Conservation (phyloP, 768 basidiomycete species). For the Clavaria fumosa region DNA sequence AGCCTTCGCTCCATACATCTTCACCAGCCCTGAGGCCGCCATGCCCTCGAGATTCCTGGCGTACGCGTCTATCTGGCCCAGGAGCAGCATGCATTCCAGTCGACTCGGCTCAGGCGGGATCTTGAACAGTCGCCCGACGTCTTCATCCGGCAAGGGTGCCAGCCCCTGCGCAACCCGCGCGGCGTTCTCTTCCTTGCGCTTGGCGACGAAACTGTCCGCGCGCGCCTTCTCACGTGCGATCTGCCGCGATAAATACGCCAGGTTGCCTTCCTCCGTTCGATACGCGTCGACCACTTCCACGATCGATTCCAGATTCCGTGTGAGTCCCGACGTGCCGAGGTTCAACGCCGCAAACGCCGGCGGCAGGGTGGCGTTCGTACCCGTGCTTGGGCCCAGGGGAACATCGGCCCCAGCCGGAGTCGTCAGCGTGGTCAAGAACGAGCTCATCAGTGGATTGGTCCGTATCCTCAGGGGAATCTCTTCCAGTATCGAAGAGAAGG, state of each 20-base stretch:
- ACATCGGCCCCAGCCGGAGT: slow-evolving; percentile 29
- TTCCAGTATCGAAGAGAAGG: slow-evolving; percentile 73
- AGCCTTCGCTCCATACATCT: slow-evolving; percentile 61
- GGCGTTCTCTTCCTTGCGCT: slow-evolving; percentile 82
- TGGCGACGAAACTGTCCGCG: slow-evolving; percentile 66
- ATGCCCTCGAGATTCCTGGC: slow-evolving; percentile 60
- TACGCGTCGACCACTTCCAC: slow-evolving; percentile 77
- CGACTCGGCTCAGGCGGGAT: slow-evolving; percentile 81
- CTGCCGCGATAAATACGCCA: slow-evolving; percentile 77
- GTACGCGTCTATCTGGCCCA: slow-evolving; percentile 80
- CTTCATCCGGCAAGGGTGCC: slow-evolving; percentile 76
- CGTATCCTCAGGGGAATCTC: slow-evolving; percentile 78
- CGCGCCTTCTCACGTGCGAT: slow-evolving; percentile 72
- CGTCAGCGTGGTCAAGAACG: slow-evolving; percentile 57
- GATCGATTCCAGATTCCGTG: slow-evolving; percentile 69
- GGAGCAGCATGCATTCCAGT: slow-evolving; percentile 69
- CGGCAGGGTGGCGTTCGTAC: slow-evolving; percentile 27
- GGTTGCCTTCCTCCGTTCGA: slow-evolving; percentile 83
- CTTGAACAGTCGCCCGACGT: slow-evolving; percentile 71
- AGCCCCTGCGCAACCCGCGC: slow-evolving; percentile 68
- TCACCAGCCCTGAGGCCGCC: slow-evolving; percentile 53
- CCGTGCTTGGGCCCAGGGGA: slow-evolving; percentile 24
- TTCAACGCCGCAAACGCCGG: slow-evolving; percentile 57
- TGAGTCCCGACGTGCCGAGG: slow-evolving; percentile 52
- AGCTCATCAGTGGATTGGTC: slow-evolving; percentile 62